Base-by-base conservation (phyloP, 2,329 filamentous ascomycete genomes). In the Phymatotrichopsis omnivora region DNA sequence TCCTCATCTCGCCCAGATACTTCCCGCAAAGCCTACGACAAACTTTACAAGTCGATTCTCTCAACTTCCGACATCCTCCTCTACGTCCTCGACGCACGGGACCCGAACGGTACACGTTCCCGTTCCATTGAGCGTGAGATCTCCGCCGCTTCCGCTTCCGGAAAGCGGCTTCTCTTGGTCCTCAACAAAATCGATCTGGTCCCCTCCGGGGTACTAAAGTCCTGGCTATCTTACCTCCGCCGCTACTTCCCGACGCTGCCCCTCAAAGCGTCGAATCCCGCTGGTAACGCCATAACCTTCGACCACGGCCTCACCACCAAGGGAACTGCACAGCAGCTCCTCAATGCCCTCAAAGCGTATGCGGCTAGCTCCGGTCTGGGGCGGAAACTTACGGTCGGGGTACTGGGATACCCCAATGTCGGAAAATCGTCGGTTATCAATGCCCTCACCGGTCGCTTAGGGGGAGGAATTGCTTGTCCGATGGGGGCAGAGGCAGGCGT, bases 351-450 rank as follows among this genome's bases (percentile, higher is more conserved):
- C 51, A 95, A 95, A 70, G 80, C 84, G 32, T 95, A 83, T 61
- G 84, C 87, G 7, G 80, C 84, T 47, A 75, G 75, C 50, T 82
- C 83, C 58, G 80, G 93, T 62, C 70, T 95, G 56, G 93, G 93
- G 72, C 81, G 87, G 45, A 81, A 86, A 42, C 78, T 93, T 58
- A 87, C 84, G 16, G 87, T 95, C 50, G 87, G 87, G 55, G 84
- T 95, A 52, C 93, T 95, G 57, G 87, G 87, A 22, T 95, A 94
- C 64, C 87, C 87, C 58, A 95, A 95, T 63, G 87, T 94, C 49
- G 87, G 87, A 62, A 95, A 95, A 70, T 93, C 85, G 22, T 94
- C 86, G 39, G 85, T 95, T 59, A 94, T 95, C 72, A 95, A 95
- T 64, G 84, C 86, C 12, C 77, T 95, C 45, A 81, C 85, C 16